Evolutionary conservation across 1,139 yeast genomes (phyloP).

Genomic region (Taiozyma sp.): DNA sequence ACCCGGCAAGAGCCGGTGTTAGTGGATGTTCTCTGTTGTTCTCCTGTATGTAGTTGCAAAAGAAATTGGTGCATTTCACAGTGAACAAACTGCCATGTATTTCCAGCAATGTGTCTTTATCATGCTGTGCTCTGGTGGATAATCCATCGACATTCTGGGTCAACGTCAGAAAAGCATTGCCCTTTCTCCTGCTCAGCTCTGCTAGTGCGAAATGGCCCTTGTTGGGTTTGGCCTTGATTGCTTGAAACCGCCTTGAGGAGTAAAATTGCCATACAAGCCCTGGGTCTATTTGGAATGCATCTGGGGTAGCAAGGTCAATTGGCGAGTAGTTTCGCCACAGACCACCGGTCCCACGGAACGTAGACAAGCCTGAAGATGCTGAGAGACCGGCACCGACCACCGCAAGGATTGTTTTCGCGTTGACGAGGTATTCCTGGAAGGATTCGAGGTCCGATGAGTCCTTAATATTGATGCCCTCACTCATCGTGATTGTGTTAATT

Average conservation of each 20-base stretch:
- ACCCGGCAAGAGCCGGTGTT: slow-evolving; percentile 46
- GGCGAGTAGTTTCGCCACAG: slow-evolving; percentile 75
- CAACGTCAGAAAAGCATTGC: slow-evolving; percentile 46
- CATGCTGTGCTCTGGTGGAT: slow-evolving; percentile 59
- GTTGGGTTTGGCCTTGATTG: slow-evolving; percentile 66
- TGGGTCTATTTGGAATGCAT: slow-evolving; percentile 79
- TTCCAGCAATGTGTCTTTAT: slow-evolving; percentile 44
- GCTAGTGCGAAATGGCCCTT: slow-evolving; percentile 68
- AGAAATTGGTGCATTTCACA: slow-evolving; percentile 68
- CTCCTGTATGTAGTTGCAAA: slow-evolving; percentile 55
- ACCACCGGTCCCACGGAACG: slow-evolving; percentile 69
- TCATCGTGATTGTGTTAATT: background rate
- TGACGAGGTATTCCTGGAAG: slow-evolving; percentile 50
- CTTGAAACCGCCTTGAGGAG: slow-evolving; percentile 58
- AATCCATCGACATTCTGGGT: slow-evolving; percentile 85
- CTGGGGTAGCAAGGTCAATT: slow-evolving; percentile 85
- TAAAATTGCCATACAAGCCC: slow-evolving; percentile 89
- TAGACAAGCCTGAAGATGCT: slow-evolving; percentile 70
- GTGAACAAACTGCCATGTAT: slow-evolving; percentile 77
- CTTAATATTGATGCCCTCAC: slow-evolving; percentile 4
- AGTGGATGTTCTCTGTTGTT: slow-evolving; percentile 56
- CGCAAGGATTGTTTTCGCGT: slow-evolving; percentile 57
- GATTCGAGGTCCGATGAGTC: slow-evolving; percentile 30
- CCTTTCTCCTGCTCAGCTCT: slow-evolving; percentile 37
- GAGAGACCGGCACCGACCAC: slow-evolving; percentile 84